Conservation (phyloP, 305 asterid genomes). For the Solanum hybrid region DNA sequence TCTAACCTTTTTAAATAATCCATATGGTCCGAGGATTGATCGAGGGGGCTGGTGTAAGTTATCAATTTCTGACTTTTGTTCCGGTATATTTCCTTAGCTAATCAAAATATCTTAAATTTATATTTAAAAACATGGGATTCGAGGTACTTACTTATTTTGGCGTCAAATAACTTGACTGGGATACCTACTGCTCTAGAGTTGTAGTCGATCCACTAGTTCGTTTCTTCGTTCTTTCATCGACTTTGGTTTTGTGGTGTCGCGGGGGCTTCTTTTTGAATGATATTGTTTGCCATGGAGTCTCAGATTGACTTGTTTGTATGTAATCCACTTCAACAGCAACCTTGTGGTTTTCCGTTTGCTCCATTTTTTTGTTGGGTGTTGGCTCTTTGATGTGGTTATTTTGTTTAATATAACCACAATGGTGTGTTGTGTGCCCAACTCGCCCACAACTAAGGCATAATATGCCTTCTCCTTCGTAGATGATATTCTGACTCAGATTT, state of each 20-base stretch:
- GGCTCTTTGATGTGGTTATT: background rate
- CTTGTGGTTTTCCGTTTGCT: background rate
- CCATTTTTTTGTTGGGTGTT: background rate
- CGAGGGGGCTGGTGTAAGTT: too few relatives aligned
- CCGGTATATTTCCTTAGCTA: too few relatives aligned
- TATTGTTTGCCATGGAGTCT: background rate
- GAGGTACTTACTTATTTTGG: background rate
- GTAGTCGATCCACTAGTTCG: background rate
- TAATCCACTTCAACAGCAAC: background rate
- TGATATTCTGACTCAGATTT: too few relatives aligned
- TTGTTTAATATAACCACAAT: background rate
- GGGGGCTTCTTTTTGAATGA: background rate
- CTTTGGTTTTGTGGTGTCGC: background rate
- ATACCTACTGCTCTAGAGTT: background rate
- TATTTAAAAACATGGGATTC: background rate
- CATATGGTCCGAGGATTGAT: too few relatives aligned
- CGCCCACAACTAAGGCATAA: background rate
- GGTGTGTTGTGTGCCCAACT: background rate
- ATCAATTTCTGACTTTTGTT: background rate
- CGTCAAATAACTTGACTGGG: background rate
- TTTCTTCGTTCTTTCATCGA: background rate
- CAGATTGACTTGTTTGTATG: background rate
- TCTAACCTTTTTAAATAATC: too few relatives aligned
- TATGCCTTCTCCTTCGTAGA: background rate
- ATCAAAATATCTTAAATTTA: too few relatives aligned